Evolutionary conservation across 192 early-diverging fungal genomes (phyloP), one percentile per base, ranked within the genome.

Genomic region (Coemansia guatemalensis): DNA sequence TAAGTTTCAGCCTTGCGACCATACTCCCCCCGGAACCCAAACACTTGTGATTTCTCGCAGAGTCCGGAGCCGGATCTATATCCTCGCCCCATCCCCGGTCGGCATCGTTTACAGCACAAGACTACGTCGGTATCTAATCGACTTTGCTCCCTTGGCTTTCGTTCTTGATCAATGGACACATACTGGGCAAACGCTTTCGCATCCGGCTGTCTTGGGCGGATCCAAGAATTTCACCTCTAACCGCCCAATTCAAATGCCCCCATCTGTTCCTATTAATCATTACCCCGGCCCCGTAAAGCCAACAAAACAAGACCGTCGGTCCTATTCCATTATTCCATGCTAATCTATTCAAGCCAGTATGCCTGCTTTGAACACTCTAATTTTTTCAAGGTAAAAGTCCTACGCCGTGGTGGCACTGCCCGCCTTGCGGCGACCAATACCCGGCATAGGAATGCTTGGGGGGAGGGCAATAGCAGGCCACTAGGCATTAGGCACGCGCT

Each of bases 141-240:
- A 85, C 85, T 88, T 88, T 71, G 85, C 88, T 89, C 87, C 87
- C 87, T 76, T 88, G 85, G 89, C 87, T 88, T 90, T 89, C 80
- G 84, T 87, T 86, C 84, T 85, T 86, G 75, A 88, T 88, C 81
- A 86, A 86, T 83, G 81, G 73, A 84, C 81, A 86, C 85, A 85
- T 86, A 74, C 87, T 88, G 84, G 85, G 75, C 78, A 88, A 88
- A 85, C 85, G 84, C 84, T 84, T 88, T 88, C 86, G 85, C 88
- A 89, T 79, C 81, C 88, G 89, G 87, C 83, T 86, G 87, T 85
- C 88, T 89, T 86, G 83, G 70, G 80, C 83, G 85, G 87, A 89
- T 90, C 88, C 87, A 90, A 88, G 88, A 88, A 89, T 90, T 90
- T 89, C 87, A 90, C 86, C 89, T 88, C 86, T 87, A 84, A 85